Evolutionary conservation across 768 basidiomycete genomes (phyloP).

Genomic region (Collybia sordida): DNA sequence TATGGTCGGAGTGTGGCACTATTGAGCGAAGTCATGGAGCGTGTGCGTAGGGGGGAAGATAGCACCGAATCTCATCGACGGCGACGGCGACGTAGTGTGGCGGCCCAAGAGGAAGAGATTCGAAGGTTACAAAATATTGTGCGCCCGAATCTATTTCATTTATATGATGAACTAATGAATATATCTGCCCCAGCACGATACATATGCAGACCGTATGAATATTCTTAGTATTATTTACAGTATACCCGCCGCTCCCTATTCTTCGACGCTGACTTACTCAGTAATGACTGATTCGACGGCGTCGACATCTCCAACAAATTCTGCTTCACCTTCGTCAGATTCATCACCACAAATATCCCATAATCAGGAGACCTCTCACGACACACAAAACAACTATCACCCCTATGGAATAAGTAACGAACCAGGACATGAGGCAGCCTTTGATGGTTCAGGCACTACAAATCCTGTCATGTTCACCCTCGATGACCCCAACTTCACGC

Average conservation of each 20-base stretch:
- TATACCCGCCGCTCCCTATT: slow-evolving; percentile 74
- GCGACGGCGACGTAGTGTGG: slow-evolving; percentile 70
- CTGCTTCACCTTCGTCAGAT: slow-evolving; percentile 52
- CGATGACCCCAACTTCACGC: slow-evolving; percentile 32
- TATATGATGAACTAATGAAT: slow-evolving; percentile 4
- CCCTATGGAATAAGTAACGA: slow-evolving; percentile 11
- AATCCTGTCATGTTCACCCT: slow-evolving; percentile 47
- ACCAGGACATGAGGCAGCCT: slow-evolving; percentile 23
- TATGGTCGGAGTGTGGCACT: slow-evolving; percentile 86
- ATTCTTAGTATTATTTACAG: slow-evolving; percentile 89
- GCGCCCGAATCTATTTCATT: slow-evolving; percentile 30
- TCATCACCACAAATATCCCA: slow-evolving; percentile 39
- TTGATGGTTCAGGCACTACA: slow-evolving; percentile 39
- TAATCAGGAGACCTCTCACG: slow-evolving; percentile 34
- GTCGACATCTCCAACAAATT: slow-evolving; percentile 30
- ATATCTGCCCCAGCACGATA: slow-evolving; percentile 69
- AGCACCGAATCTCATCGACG: slow-evolving; percentile 63
- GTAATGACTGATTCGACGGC: slow-evolving; percentile 17
- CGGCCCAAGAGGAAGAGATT: slow-evolving; percentile 92
- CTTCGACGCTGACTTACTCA: slow-evolving; percentile 52
- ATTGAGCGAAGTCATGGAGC: slow-evolving; percentile 89
- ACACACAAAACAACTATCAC: slow-evolving; percentile 32
- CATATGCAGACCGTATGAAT: slow-evolving; percentile 92
- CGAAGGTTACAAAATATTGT: slow-evolving; percentile 85
- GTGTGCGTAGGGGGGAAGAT: slow-evolving; percentile 84